Evolutionary conservation across 768 basidiomycete species (phyloP), one percentile per base, ranked within the genome.

Genomic region (Phanerochaete carnosa): DNA sequence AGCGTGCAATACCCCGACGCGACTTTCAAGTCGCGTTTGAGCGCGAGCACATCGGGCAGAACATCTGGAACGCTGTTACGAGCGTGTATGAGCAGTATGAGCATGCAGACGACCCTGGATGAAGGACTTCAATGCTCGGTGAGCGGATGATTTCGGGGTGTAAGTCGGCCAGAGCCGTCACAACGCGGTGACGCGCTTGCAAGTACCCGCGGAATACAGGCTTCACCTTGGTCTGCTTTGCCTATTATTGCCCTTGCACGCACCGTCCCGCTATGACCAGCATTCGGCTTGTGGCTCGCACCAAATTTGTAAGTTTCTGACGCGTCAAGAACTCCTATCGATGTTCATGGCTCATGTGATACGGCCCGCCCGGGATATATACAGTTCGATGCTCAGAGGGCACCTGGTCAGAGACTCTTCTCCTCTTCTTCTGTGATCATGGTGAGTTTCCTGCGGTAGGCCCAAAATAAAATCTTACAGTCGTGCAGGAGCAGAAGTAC

Each of bases 401-500:
- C 55, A 8, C 45, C 55, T 11, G 19, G 35, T 47, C 59, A 56
- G 39, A 66, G 72, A 56, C 55, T 65, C 39, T 73, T 76, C 63
- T 74, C 74, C 46, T 59, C 72, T 32, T 72, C 77, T 50, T 59
- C 66, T 52, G 64, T 66, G 50, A 57, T 64, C 63, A 79, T 81
- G 79, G 80, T 76, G 33, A 22, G 69, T 63, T 15, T 57, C 5
- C 16, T 23, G 26, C 32, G 23, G 32, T 35, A 11, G 16, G 16
- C 39, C 49, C 15, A 25, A 49, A 33, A 25, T 5, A 49, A 9
- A 12, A 30, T n/a, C 19, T 55, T 16, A 33, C 32, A 11, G 19
- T 35, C 4, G 56, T 80, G 79, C 74, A 79, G 29, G 78, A 82
- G 60, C 78, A 82, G 67, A 72, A 76, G 32, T 88, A 83, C 73